phyloP scores from a whole-genome alignment of 768 basidiomycete genomes.

The Tylopilus sp. region DNA sequence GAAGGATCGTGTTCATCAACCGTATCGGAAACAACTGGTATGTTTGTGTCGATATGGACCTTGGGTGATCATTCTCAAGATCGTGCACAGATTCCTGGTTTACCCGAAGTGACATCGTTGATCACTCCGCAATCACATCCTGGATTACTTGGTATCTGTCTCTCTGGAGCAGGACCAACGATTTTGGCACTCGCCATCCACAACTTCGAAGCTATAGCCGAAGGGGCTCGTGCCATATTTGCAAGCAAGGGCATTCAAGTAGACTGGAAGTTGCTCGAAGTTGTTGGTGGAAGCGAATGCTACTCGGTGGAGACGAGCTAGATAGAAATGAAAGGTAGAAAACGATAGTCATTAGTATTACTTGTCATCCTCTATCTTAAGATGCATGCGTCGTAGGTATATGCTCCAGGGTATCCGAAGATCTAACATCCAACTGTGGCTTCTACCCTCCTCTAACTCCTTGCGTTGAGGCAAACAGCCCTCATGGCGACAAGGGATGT shows the following conservation, averaged over 20 bases:
- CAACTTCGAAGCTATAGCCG: conserved; percentile 82
- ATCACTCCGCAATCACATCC: conserved; percentile 89
- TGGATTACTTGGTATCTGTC: conserved; percentile 94
- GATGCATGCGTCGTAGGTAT: conserved; percentile 24
- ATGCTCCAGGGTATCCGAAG: conserved; percentile 22
- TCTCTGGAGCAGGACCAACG: conserved; percentile 97
- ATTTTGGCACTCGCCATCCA: conserved; percentile 90
- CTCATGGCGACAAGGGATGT: conserved; percentile 77
- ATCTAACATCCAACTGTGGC: conserved; percentile 1
- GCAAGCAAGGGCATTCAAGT: conserved; percentile 68
- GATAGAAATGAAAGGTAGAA: conserved; percentile 1
- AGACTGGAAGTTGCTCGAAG: conserved; percentile 84
- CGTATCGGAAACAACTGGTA: conserved; percentile 86
- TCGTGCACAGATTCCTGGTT: conserved; percentile 78
- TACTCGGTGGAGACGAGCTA: conserved; percentile 12
- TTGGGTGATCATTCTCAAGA: neutral
- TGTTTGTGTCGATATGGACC: conserved; percentile 26
- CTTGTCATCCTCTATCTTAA: conserved; percentile 13
- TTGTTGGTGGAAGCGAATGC: conserved; percentile 46
- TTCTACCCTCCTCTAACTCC: conserved; percentile 39
- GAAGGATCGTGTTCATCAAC: conserved; percentile 98
- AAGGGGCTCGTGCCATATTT: conserved; percentile 77
- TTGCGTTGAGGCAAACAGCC: conserved; percentile 88
- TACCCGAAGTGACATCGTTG: conserved; percentile 85
- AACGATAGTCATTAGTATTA: conserved; percentile 15